phyloP scores from a whole-genome alignment of 345 rosid species.

The Brassica nigra region DNA sequence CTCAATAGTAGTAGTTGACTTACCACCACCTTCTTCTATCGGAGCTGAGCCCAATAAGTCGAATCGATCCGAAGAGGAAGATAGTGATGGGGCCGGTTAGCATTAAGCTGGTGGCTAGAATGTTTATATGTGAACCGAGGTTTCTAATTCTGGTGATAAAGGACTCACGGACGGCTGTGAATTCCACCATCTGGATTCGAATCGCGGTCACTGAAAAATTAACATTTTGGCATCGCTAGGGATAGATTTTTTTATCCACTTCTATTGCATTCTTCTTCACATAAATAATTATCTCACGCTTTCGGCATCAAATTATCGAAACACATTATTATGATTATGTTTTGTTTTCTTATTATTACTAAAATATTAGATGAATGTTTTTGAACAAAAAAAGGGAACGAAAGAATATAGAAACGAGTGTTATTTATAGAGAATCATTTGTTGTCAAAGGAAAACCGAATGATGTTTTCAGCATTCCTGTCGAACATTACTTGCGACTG shows the following conservation, averaged over 20 bases:
- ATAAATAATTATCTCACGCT: conserved; percentile 15
- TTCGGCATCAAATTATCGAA: not conserved
- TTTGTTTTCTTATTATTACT: not conserved
- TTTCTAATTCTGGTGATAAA: too few relatives aligned
- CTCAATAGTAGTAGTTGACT: conserved; percentile 63
- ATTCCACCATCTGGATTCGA: too few relatives aligned
- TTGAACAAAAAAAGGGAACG: not conserved
- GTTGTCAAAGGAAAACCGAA: conserved; percentile 8
- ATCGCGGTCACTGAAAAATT: too few relatives aligned
- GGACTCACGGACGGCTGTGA: too few relatives aligned
- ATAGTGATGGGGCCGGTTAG: too few relatives aligned
- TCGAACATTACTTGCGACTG: conserved; percentile 66
- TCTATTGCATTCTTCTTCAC: not conserved
- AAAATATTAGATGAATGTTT: not conserved
- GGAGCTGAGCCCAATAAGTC: conserved; percentile 28
- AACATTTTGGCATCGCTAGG: too few relatives aligned
- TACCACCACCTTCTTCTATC: conserved; percentile 9
- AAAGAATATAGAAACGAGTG: conserved; percentile 14
- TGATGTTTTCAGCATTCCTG: conserved; percentile 45
- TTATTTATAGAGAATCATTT: not conserved
- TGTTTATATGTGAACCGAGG: too few relatives aligned
- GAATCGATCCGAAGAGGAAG: too few relatives aligned
- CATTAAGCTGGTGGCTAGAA: too few relatives aligned
- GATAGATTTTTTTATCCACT: not conserved
- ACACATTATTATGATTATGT: conserved; percentile 28